Conservation (phyloP, 257 asterid genomes). For the Coffea eugenioides region DNA sequence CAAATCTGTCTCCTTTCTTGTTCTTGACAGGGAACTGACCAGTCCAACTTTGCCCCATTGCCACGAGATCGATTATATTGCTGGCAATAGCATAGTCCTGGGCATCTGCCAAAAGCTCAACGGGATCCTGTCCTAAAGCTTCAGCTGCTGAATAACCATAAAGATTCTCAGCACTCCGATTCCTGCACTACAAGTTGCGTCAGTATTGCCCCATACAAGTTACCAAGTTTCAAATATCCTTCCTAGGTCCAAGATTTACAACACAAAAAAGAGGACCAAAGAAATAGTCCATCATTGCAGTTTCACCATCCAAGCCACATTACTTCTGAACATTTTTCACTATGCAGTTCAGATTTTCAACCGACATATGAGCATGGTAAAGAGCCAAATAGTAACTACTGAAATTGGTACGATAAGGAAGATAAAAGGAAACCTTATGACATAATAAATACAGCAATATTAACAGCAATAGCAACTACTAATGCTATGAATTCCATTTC, state of each 20-base stretch:
- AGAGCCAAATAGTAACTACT: neutral
- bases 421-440: constrained; percentile 10
- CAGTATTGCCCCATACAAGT: neutral
- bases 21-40: constrained; percentile 77
- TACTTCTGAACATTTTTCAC: neutral
- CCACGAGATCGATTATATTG: constrained; percentile 49
- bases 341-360: constrained; percentile 8
- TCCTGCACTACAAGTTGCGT: constrained; percentile 48
- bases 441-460: neutral
- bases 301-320: neutral
- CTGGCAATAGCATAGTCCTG: constrained; percentile 42
- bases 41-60: constrained; percentile 75
- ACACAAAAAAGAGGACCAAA: neutral
- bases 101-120: constrained; percentile 52
- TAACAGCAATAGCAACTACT: constrained; percentile 4
- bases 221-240: neutral
- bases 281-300: neutral
- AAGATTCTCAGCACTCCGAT: constrained; percentile 65
- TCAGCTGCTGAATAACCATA: constrained; percentile 73
- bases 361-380: neutral
- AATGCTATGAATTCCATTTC: constrained; percentile 11
- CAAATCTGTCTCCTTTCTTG: constrained; percentile 59
- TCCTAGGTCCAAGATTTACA: neutral
- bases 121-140: constrained; percentile 59
- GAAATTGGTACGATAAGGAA: neutral